Evolutionary conservation across 495 filamentous ascomycete species (phyloP).

Genomic region (Trypethelium eluteriae): DNA sequence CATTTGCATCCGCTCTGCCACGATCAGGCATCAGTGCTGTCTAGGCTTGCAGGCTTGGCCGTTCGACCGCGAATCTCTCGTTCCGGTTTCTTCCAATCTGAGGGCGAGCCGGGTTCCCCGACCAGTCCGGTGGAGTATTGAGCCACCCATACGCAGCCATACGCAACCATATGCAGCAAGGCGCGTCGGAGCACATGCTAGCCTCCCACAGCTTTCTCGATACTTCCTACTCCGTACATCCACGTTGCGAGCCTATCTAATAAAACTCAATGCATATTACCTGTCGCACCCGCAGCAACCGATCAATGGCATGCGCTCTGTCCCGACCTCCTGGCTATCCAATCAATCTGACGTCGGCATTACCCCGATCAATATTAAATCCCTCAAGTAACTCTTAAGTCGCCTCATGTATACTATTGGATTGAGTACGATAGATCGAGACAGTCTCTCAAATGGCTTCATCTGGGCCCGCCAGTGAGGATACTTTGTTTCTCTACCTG

Average conservation of each 20-base stretch:
- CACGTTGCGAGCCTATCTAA: not conserved
- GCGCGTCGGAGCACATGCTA: slow-evolving; percentile 5
- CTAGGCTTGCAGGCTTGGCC: not conserved
- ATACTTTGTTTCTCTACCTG: not conserved
- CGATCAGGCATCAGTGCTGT: slow-evolving; percentile 8
- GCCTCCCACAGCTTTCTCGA: not conserved
- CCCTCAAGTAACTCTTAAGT: not conserved
- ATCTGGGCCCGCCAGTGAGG: not conserved
- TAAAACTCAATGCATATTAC: not conserved
- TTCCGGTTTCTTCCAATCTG: not conserved
- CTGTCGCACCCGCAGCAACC: not conserved
- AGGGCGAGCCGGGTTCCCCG: not conserved
- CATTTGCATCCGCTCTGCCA: not conserved
- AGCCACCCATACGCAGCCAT: not conserved
- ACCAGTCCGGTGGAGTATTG: not conserved
- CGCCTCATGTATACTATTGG: not conserved
- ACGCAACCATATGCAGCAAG: not conserved
- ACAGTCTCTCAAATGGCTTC: not conserved
- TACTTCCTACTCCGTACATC: no score
- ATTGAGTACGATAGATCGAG: not conserved
- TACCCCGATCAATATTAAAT: not conserved
- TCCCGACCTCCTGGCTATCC: not conserved
- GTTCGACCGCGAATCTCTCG: not conserved
- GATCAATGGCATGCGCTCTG: not conserved
- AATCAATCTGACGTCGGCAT: not conserved